phyloP scores from a whole-genome alignment of 768 basidiomycete species.

The Guyanaporus albipodus region DNA sequence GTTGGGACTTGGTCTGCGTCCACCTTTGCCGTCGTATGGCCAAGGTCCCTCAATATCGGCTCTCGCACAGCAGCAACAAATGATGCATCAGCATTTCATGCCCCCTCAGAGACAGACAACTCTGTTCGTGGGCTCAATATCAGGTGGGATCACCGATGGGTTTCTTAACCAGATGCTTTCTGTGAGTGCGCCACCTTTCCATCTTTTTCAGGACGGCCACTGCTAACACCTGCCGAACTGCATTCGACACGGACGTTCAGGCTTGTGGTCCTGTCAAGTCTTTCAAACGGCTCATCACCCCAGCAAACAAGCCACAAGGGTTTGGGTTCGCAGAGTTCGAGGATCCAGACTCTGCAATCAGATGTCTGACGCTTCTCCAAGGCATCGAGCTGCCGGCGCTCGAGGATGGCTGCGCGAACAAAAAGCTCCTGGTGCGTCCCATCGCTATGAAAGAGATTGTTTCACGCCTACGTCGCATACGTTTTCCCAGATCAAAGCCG shows the following conservation, averaged over 20 bases:
- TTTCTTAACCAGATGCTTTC: constrained; percentile 76
- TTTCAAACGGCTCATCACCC: constrained; percentile 90
- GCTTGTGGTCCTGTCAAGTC: constrained; percentile 87
- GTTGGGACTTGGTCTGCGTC: constrained; percentile 85
- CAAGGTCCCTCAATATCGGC: constrained; percentile 91
- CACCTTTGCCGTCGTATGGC: constrained; percentile 81
- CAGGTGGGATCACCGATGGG: constrained; percentile 82
- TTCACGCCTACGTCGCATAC: constrained; percentile 40
- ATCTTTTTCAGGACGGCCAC: too few species aligned
- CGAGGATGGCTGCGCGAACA: constrained; percentile 56
- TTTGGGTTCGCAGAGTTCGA: constrained; percentile 97
- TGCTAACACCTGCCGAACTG: background rate
- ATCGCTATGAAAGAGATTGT: background rate
- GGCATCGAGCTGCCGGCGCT: constrained; percentile 59
- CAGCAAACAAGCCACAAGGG: constrained; percentile 90
- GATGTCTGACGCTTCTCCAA: constrained; percentile 66
- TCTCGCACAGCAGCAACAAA: constrained; percentile 81
- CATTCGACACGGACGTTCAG: constrained; percentile 37
- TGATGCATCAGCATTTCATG: constrained; percentile 54
- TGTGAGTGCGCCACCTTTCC: constrained; percentile 46
- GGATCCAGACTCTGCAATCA: constrained; percentile 85
- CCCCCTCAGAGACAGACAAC: constrained; percentile 72
- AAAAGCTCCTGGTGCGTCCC: constrained; percentile 65
- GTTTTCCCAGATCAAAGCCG: constrained; percentile 75
- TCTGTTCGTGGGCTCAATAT: constrained; percentile 93